phyloP scores from a whole-genome alignment of 371 early-diverging fungal genomes.

The Saksenaea oblongispora region DNA sequence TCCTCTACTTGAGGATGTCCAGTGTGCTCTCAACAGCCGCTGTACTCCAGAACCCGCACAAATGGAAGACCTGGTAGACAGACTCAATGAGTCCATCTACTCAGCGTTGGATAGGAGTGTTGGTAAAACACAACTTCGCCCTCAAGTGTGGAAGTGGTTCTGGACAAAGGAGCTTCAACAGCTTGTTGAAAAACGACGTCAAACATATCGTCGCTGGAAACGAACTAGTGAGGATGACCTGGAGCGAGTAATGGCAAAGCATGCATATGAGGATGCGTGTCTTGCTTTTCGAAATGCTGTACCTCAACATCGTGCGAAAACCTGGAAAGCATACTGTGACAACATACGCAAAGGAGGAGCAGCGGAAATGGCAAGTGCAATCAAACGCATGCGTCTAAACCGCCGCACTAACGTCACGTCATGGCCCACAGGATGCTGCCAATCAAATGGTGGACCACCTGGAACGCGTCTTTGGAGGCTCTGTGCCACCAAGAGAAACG shows the following conservation, averaged over 20 bases:
- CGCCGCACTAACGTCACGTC: neutral
- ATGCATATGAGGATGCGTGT: neutral
- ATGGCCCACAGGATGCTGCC: slow-evolving; percentile 4
- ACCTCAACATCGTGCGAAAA: neutral
- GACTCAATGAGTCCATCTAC: slow-evolving; percentile 1
- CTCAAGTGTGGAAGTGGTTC: slow-evolving; percentile 6
- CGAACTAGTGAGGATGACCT: neutral
- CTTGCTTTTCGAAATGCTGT: neutral
- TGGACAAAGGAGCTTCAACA: slow-evolving; percentile 13
- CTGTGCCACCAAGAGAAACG: neutral
- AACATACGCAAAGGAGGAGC: neutral
- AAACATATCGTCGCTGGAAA: slow-evolving; percentile 1
- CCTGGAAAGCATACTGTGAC: slow-evolving; percentile 2
- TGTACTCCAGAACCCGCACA: neutral
- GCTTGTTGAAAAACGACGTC: slow-evolving; percentile 1
- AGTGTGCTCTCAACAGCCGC: neutral
- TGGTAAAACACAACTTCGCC: neutral
- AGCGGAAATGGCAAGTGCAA: neutral
- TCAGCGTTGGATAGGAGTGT: slow-evolving; percentile 12
- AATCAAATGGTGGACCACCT: slow-evolving; percentile 6
- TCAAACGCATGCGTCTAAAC: slow-evolving; percentile 1
- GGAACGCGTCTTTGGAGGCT: neutral
- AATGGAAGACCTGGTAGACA: neutral
- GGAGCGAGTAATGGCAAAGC: slow-evolving; percentile 7
- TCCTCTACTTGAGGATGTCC: neutral